Conservation (phyloP, 495 filamentous ascomycete genomes). For the Tuber borchii region DNA sequence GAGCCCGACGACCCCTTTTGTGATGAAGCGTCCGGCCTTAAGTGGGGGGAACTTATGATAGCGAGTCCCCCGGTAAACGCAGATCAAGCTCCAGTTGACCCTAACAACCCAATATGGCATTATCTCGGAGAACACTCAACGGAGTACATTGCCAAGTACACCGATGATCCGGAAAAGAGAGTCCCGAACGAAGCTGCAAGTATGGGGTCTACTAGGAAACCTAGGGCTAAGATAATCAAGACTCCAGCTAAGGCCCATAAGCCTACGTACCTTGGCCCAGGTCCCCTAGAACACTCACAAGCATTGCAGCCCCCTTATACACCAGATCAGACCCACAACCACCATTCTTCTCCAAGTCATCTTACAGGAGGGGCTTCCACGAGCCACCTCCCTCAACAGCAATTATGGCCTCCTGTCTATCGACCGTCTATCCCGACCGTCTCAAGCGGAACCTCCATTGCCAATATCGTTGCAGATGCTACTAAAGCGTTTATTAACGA, state of each 20-base stretch:
- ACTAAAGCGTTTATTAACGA: not conserved
- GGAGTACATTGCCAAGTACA: constrained; percentile 87
- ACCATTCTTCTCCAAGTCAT: not conserved
- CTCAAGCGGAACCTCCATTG: not conserved
- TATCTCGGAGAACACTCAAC: constrained; percentile 84
- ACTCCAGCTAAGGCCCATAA: not conserved
- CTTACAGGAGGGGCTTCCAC: not conserved
- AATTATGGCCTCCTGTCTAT: constrained; percentile 33
- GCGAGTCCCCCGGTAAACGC: constrained; percentile 36
- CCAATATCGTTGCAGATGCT: not conserved
- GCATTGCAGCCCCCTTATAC: not conserved
- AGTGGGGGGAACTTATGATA: constrained; percentile 41
- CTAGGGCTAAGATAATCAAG: constrained; percentile 25
- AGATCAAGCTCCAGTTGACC: constrained; percentile 56
- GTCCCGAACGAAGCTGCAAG: constrained; percentile 55
- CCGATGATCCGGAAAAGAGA: constrained; percentile 62
- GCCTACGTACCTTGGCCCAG: not conserved
- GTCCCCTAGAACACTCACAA: not conserved
- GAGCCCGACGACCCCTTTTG: constrained; percentile 64
- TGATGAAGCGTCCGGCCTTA: constrained; percentile 44
- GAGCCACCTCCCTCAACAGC: constrained; percentile 26
- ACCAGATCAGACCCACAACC: not conserved
- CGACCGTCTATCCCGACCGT: constrained; percentile 1
- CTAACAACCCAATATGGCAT: constrained; percentile 75
- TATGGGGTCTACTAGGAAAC: constrained; percentile 44